A percentile compares a stretch with the other conserved stretches of the same genome.
Evolutionary conservation across 2,329 filamentous ascomycete genomes (phyloP).

Genomic region (Colletotrichum incanum): DNA sequence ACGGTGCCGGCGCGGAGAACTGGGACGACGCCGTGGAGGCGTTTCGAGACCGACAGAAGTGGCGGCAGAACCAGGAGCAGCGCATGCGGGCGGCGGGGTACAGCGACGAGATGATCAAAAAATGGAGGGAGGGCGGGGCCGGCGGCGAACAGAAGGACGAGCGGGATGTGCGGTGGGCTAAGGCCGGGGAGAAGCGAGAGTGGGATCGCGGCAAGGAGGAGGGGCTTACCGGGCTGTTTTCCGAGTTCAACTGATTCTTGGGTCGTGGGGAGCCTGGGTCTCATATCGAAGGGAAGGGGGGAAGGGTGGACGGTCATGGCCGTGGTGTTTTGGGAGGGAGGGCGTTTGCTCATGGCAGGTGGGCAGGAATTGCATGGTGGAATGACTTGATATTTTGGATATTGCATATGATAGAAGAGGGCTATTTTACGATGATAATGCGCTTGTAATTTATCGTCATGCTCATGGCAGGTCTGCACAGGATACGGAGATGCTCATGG

Average conservation of each 20-base stretch:
- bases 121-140: conserved; percentile 75
- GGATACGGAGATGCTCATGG: not conserved
- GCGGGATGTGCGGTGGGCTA: conserved; percentile 81
- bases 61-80: conserved; percentile 82
- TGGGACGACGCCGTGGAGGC: conserved; percentile 88
- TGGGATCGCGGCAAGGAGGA: conserved; percentile 72
- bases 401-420: not conserved
- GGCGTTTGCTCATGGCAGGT: not conserved
- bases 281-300: no score
- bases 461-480: not conserved
- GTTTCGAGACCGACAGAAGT: conserved; percentile 83
- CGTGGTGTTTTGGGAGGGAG: not conserved
- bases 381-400: not conserved
- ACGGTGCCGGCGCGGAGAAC: conserved; percentile 63
- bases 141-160: conserved; percentile 65
- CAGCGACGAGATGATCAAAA: conserved; percentile 79
- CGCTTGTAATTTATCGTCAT: no score
- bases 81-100: conserved; percentile 85
- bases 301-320: not conserved
- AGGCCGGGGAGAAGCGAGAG: conserved; percentile 74
- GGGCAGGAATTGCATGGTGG: not conserved
- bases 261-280: no score
- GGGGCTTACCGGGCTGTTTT: conserved; percentile 37
- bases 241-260: conserved; percentile 36
- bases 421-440: not conserved